Conservation (phyloP, 2,329 filamentous ascomycete genomes). For the Rhexocercosporidium sp. region DNA sequence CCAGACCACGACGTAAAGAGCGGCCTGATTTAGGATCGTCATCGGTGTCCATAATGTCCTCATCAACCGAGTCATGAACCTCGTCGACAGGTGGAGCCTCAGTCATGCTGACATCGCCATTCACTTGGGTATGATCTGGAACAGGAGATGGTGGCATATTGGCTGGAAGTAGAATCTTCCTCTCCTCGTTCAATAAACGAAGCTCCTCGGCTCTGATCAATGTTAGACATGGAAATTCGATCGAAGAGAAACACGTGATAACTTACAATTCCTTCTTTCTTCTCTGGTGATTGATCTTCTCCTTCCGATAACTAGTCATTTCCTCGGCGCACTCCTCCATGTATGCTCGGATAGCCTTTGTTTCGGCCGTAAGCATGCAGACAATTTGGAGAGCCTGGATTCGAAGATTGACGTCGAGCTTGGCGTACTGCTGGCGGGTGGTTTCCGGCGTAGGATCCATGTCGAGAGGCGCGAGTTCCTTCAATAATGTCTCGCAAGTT, state of each 20-base stretch:
- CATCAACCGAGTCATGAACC: constrained; percentile 56
- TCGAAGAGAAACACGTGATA: constrained; percentile 16
- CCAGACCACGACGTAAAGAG: constrained; percentile 65
- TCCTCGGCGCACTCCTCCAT: constrained; percentile 91
- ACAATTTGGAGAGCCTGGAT: constrained; percentile 83
- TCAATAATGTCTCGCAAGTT: constrained; percentile 79
- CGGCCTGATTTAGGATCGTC: constrained; percentile 65
- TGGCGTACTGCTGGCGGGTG: constrained; percentile 72
- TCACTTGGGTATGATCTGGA: constrained; percentile 46
- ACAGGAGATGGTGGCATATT: constrained; percentile 71
- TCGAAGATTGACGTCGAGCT: constrained; percentile 82
- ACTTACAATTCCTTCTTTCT: constrained; percentile 71
- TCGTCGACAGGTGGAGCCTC: constrained; percentile 64
- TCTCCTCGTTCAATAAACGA: constrained; percentile 71
- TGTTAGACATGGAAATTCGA: constrained; percentile 38
- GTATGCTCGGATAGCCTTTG: constrained; percentile 83
- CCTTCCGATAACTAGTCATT: constrained; percentile 94
- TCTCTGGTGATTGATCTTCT: constrained; percentile 91
- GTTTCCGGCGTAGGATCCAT: constrained; percentile 77
- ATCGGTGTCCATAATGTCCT: constrained; percentile 71
- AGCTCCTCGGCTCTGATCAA: constrained; percentile 69
- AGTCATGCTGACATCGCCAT: constrained; percentile 65
- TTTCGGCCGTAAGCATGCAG: constrained; percentile 83
- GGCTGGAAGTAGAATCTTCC: constrained; percentile 75
- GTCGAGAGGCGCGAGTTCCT: constrained; percentile 79